Percentiles rank a stretch among this genome's conserved stretches.
These are phyloP conservation scores for Mortierella antarctica DNA, from an alignment of 192 early-diverging fungal species.

Conservation along the genomic window DNA sequence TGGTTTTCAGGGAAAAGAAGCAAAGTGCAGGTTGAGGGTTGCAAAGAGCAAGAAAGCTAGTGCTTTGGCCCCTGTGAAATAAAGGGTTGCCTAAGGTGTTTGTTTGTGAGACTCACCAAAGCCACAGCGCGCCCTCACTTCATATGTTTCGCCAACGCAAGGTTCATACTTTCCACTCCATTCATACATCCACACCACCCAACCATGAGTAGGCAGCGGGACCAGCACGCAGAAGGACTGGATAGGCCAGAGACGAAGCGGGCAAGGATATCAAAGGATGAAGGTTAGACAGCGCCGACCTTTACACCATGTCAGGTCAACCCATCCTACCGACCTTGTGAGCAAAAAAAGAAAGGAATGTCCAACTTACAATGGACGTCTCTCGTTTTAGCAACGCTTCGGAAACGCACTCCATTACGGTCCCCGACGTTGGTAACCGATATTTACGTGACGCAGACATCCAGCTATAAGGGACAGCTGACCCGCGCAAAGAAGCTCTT, in stretches of 20 bases:
- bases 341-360: neutral
- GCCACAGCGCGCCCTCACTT: no score
- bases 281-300: constrained; percentile 6
- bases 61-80: neutral
- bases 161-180: neutral
- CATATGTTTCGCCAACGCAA: neutral
- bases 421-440: constrained; percentile 75
- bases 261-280: constrained; percentile 35
- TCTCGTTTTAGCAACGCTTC: constrained; percentile 39
- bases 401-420: constrained; percentile 72
- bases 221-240: neutral
- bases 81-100: neutral
- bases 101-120: no score
- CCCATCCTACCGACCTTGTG: neutral
- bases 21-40: neutral
- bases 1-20: neutral
- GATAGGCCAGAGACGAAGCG: constrained; percentile 36
- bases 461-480: constrained; percentile 68
- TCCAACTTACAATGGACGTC: neutral
- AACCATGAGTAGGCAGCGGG: constrained; percentile 12
- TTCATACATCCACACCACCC: neutral
- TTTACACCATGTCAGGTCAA: neutral
- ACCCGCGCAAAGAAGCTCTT: constrained; percentile 74
- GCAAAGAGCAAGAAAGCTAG: neutral
- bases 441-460: constrained; percentile 82